phyloP scores from a whole-genome alignment of 139 green algal species.

The Volvox africanus region DNA sequence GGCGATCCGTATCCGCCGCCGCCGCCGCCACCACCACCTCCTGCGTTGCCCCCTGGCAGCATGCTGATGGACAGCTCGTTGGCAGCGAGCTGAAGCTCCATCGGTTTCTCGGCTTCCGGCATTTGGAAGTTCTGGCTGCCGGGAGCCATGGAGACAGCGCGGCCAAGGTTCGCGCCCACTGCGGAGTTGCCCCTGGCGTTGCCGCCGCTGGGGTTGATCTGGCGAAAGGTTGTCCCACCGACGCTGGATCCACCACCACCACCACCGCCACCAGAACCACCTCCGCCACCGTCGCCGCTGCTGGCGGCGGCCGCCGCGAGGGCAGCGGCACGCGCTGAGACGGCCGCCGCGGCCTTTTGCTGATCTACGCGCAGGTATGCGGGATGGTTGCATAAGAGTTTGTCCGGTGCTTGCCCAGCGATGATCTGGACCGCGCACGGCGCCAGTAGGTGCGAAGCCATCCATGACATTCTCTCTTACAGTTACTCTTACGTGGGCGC shows the following conservation, averaged over 20 bases:
- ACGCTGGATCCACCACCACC: too few relatives aligned
- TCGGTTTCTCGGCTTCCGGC: conserved; percentile 31
- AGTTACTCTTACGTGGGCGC: too few relatives aligned
- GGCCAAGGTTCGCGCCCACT: not conserved
- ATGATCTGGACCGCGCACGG: too few relatives aligned
- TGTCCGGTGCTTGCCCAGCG: too few relatives aligned
- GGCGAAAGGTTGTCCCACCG: not conserved
- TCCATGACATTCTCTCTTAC: too few relatives aligned
- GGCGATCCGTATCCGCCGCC: not conserved
- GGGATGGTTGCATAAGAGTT: too few relatives aligned
- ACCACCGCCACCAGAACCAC: too few relatives aligned
- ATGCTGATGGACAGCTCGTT: not conserved
- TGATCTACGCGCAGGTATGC: conserved; percentile 1
- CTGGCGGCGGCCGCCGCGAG: not conserved
- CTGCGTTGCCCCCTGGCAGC: not conserved
- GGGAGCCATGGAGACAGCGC: conserved; percentile 9
- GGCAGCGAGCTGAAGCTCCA: conserved; percentile 33
- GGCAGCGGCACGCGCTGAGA: not conserved
- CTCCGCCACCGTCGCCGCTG: not conserved
- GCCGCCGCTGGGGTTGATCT: not conserved
- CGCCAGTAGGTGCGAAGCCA: too few relatives aligned
- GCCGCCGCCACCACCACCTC: not conserved
- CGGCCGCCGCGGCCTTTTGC: not conserved
- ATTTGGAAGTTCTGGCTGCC: conserved; percentile 36
- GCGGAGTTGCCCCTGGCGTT: not conserved